Conservation (phyloP, 2,329 filamentous ascomycete species). For the Aspergillus pseudonomiae region DNA sequence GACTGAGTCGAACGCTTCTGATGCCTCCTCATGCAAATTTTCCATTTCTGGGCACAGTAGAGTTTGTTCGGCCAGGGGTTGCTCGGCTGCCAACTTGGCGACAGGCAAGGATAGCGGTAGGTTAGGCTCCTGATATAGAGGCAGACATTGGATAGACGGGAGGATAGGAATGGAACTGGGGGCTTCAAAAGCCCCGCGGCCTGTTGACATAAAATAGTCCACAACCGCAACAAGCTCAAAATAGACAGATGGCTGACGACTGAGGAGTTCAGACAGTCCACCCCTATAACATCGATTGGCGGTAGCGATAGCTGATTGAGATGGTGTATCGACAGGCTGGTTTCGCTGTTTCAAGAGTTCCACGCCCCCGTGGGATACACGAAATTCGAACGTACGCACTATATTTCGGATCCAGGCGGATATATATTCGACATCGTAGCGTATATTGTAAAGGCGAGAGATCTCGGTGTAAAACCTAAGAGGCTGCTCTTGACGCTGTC, state of each 20-base stretch:
- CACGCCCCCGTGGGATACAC: not conserved
- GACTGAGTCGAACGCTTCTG: not conserved
- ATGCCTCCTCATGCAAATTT: not conserved
- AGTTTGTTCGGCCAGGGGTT: not conserved
- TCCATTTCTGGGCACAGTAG: not conserved
- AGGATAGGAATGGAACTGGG: not conserved
- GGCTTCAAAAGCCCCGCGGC: not conserved
- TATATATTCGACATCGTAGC: not conserved
- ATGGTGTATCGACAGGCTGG: not conserved
- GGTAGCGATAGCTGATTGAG: too few relatives aligned
- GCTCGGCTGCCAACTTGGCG: not conserved
- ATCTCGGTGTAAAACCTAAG: not conserved
- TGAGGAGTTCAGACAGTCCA: not conserved
- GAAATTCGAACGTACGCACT: not conserved
- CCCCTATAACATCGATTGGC: not conserved
- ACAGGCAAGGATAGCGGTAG: not conserved
- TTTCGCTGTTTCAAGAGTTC: not conserved
- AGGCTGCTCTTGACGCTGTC: not conserved
- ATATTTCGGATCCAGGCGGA: not conserved
- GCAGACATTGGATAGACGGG: not conserved
- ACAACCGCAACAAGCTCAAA: not conserved
- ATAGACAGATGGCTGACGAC: not conserved
- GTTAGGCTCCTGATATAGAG: not conserved
- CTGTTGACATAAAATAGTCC: not conserved
- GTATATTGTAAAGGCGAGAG: not conserved